Evolutionary conservation across 1,139 yeast genomes (phyloP), one percentile per base, ranked within the genome.

Genomic region (Lodderomyces pseudojiufengensis): DNA sequence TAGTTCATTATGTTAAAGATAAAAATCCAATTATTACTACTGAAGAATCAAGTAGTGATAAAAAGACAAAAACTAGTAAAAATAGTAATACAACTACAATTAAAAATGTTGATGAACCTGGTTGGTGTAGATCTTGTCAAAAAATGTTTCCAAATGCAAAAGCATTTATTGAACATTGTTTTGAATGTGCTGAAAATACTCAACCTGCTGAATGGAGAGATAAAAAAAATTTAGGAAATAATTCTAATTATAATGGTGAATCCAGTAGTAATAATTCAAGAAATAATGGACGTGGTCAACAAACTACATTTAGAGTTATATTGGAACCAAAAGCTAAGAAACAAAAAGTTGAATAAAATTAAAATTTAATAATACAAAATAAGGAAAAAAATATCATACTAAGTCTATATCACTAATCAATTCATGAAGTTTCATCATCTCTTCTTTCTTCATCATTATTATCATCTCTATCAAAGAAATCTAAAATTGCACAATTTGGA

Each of bases 401-500:
- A n/a, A n/a, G 25, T 12, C 13, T 5, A 20, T 6, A 23, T 29
- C 13, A 10, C 23, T 16, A 10, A 24, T 24, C 10, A 24, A 29
- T 18, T 10, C 5, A 24, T n/a, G 26, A 24, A 24, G 13, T n/a
- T 24, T 24, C 26, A 24, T 18, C 20, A 18, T 18, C 20, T 18
- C 20, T 11, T 15, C 14, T 28, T 20, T 20, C 23, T 27, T n/a
- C 9, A n/a, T n/a, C n/a, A n/a, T 24, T 23, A n/a, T 10, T 25
- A 21, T 18, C 24, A 5, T 35, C 39, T 29, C 39, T 37, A 44
- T 70, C 75, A 48, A 70, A 70, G 52, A 68, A 70, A 44, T 82
- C 92, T 46, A 81, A 70, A 42, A 84, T 77, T 13, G 87, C 83
- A 63, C 90, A 84, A 57, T 92, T 90, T 37, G 97, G 97, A 65